phyloP scores from a whole-genome alignment of 805 yeast genomes.

The Starmerella davenportii region DNA sequence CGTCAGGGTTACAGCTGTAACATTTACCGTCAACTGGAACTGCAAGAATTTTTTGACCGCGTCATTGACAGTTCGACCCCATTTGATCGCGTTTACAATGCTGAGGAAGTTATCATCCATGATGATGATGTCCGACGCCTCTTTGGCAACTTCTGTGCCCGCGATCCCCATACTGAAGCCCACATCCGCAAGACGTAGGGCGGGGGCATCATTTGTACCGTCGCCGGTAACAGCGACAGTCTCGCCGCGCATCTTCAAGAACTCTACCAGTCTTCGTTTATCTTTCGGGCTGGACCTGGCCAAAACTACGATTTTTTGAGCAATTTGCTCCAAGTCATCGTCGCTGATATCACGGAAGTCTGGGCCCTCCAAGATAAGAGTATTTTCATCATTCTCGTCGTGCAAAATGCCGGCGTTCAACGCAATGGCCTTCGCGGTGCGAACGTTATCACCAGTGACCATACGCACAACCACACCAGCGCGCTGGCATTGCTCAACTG shows the following conservation, averaged over 20 bases:
- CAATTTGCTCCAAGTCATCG: conserved; percentile 37
- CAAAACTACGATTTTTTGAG: conserved; percentile 64
- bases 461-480: conserved; percentile 93
- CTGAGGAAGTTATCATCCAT: conserved; percentile 91
- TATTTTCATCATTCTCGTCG: conserved; percentile 33
- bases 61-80: conserved; percentile 95
- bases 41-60: conserved; percentile 92
- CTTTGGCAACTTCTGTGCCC: conserved; percentile 97
- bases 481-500: conserved; percentile 64
- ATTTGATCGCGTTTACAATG: conserved; percentile 88
- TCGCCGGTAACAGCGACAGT: conserved; percentile 99
- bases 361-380: conserved; percentile 84
- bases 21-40: conserved; percentile 88
- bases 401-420: conserved; percentile 55
- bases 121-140: conserved; percentile 80
- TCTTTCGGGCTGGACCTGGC: conserved; percentile 96
- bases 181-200: conserved; percentile 87
- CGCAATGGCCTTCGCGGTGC: conserved; percentile 86
- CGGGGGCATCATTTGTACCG: conserved; percentile 98
- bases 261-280: conserved; percentile 68
- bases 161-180: conserved; percentile 98
- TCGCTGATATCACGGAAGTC: conserved; percentile 50
- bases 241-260: conserved; percentile 62
- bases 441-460: conserved; percentile 94
- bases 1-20: conserved; percentile 89